Conservation (phyloP, 2,329 filamentous ascomycete genomes). For the Trichoderma endophyticum region DNA sequence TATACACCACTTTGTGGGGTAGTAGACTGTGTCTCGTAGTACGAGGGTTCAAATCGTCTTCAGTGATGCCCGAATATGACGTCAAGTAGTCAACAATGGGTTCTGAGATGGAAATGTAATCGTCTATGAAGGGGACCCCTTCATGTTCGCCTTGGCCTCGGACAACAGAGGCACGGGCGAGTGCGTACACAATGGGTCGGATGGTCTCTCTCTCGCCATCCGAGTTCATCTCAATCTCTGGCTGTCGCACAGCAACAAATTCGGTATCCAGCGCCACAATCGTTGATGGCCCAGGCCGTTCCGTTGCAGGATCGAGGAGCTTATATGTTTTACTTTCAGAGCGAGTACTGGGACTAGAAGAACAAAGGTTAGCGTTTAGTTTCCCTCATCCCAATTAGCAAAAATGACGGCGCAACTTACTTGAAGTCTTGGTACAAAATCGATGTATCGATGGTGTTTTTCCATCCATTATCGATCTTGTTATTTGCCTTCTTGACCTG, state of each 20-base stretch:
- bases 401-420: constrained; percentile 35
- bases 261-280: constrained; percentile 92
- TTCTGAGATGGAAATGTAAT: constrained; percentile 91
- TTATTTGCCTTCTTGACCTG: constrained; percentile 81
- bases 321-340: constrained; percentile 53
- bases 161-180: constrained; percentile 90
- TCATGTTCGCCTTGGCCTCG: constrained; percentile 75
- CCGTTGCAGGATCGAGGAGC: constrained; percentile 53
- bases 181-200: constrained; percentile 81
- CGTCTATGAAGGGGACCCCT: constrained; percentile 88
- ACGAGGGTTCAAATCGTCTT: constrained; percentile 76
- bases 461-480: constrained; percentile 82
- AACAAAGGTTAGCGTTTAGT: neutral
- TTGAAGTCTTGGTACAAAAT: constrained; percentile 72
- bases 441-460: constrained; percentile 75
- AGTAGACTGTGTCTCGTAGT: constrained; percentile 80
- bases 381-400: neutral
- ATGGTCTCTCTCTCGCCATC: constrained; percentile 91
- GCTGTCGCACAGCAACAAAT: constrained; percentile 88
- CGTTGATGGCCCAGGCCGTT: constrained; percentile 67
- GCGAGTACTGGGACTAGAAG: constrained; percentile 24
- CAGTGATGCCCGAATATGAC: constrained; percentile 85
- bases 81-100: constrained; percentile 94
- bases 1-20: constrained; percentile 87
- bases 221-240: constrained; percentile 94